A percentile compares a stretch with the other conserved stretches of the same genome.
These are phyloP conservation scores for Alternaria solani DNA, from an alignment of 2,329 filamentous ascomycete genomes.

Conservation along the genomic window DNA sequence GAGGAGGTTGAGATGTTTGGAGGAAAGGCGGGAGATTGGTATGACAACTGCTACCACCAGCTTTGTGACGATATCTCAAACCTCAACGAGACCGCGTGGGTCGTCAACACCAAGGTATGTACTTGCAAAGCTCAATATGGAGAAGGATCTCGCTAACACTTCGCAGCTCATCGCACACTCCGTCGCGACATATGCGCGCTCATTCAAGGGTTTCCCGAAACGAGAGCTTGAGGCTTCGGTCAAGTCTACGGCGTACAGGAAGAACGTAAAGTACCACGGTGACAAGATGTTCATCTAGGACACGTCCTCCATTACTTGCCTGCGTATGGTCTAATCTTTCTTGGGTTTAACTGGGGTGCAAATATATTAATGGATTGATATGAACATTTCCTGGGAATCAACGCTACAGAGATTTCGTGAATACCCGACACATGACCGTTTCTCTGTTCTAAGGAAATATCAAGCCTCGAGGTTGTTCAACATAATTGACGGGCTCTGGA, in stretches of 20 bases:
- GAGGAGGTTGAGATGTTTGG: slow-evolving; percentile 49
- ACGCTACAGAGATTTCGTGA: background rate
- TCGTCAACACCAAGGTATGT: slow-evolving; percentile 50
- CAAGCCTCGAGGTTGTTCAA: background rate
- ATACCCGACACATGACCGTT: background rate
- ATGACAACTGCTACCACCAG: slow-evolving; percentile 53
- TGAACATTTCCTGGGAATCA: background rate
- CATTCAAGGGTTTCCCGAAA: slow-evolving; percentile 48
- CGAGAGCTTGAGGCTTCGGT: slow-evolving; percentile 28
- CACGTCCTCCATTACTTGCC: background rate
- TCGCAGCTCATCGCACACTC: slow-evolving; percentile 49
- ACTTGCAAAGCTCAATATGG: background rate
- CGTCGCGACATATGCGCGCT: slow-evolving; percentile 47
- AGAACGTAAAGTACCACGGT: slow-evolving; percentile 44
- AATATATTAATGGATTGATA: background rate
- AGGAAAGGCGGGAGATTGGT: slow-evolving; percentile 50
- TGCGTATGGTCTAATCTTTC: background rate
- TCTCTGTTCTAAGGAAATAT: background rate
- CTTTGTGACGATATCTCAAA: slow-evolving; percentile 52
- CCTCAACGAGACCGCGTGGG: slow-evolving; percentile 49
- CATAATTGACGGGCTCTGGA: background rate
- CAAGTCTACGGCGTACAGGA: slow-evolving; percentile 29
- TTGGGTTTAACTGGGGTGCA: background rate
- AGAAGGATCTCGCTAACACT: slow-evolving; percentile 7
- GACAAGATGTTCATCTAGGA: slow-evolving; percentile 42